Evolutionary conservation across 1,284 basidiomycete species (phyloP), one percentile per base, ranked within the genome.

Genomic region (Pseudozyma hubeiensis): DNA sequence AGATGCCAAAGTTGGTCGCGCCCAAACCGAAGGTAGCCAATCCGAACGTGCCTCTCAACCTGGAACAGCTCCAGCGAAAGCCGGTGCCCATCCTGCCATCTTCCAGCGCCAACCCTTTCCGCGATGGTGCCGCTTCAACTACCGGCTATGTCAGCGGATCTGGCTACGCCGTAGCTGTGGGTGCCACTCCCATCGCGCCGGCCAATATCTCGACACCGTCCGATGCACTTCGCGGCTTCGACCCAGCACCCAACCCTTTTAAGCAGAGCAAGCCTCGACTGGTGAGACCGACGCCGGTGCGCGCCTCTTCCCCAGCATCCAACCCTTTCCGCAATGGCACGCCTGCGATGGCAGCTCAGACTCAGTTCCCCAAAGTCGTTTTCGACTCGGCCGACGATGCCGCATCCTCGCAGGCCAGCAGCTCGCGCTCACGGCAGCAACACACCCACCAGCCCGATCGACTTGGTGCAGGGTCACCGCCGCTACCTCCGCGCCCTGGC

Each of bases 261-360:
- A 81, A 80, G 62, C 77, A 80, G 67, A 73, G 57, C 61, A 79
- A 80, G 53, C 80, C 80, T 1, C 68, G 80, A n/a, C 62, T 81
- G 29, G 79, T 81, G 54, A 70, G 70, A 50, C 80, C 80, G 1
- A 81, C 79, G 1, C 80, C 80, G 7, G 77, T 81, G 14, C 75
- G 75, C n/a, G 71, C 72, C n/a, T 74, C 75, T 16, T 70, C 71
- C 34, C 71, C 75, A 24, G 64, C 75, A 0, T 77, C 75, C 17
- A 74, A 77, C 43, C 71, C 75, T 14, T 77, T 70, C 68, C 57
- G 71, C 55, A 63, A 69, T 35, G 70, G 70, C 19, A 74, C 71
- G 11, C 73, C 73, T 2, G 60, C 61, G 3, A 68, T 69, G 64
- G 72, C 71, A 33, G 55, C 55, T 11, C 56, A 53, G 19, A 53